Evolutionary conservation across 805 yeast species (phyloP).

Genomic region (Metschnikowia peoriensis): DNA sequence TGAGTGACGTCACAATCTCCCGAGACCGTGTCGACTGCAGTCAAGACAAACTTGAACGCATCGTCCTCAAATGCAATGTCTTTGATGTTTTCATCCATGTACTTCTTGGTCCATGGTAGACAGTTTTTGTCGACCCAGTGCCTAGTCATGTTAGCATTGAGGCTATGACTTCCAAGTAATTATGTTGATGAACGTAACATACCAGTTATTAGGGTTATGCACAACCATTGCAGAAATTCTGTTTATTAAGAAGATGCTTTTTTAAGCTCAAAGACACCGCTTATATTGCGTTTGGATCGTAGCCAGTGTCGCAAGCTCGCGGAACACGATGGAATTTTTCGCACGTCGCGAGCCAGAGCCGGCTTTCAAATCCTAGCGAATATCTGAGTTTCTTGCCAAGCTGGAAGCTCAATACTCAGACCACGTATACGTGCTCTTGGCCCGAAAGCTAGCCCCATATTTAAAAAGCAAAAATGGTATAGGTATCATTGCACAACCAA

Average conservation of each 20-base stretch:
- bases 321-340: conserved; percentile 5
- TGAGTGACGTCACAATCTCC: conserved; percentile 86
- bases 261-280: not conserved
- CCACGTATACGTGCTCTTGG: conserved; percentile 29
- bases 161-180: not conserved
- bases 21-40: conserved; percentile 39
- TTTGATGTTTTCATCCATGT: conserved; percentile 42
- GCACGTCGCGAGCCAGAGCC: not conserved
- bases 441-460: conserved; percentile 21
- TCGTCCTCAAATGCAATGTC: conserved; percentile 28
- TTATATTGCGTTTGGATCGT: not conserved
- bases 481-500: conserved; percentile 12
- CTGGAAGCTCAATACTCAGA: conserved; percentile 3
- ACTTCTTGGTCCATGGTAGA: conserved; percentile 58
- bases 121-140: conserved; percentile 74
- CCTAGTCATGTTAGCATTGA: conserved; percentile 34
- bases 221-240: conserved; percentile 49
- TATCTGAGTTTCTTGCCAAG: not conserved
- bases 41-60: conserved; percentile 27
- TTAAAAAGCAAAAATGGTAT: conserved; percentile 15
- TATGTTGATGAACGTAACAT: conserved; percentile 23
- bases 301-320: conserved; percentile 4
- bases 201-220: conserved; percentile 70
- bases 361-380: not conserved
- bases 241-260: not conserved